Base-by-base conservation (phyloP, 805 yeast genomes). In the Wickerhamomyces bisporus region DNA sequence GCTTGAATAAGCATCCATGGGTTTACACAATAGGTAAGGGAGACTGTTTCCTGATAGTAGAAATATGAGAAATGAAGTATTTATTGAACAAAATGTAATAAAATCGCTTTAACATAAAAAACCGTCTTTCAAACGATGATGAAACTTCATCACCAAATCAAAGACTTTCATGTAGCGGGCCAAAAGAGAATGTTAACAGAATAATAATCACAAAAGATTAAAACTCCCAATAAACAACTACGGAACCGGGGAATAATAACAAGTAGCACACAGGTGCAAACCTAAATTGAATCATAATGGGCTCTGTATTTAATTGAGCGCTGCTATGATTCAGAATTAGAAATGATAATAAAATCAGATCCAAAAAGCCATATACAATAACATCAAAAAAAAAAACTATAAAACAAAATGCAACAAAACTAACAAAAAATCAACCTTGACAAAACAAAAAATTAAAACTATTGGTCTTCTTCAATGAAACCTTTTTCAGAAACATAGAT, bases 401-500 rank as follows among this genome's bases (percentile, higher is more conserved):
- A 16, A 14, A 27, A 27, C 30, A 8, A 17, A 28, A 10, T 9
- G 12, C 20, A 28, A 30, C 18, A 6, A 18, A 19, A 20, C 25
- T 6, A 16, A 28, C 6, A 5, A 16, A 19, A 30, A 30, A 9
- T 19, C 7, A 13, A 10, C 10, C 10, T 7, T 21, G 10, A 21
- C 24, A 21, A 21, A 21, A 21, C 24, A 21, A 21, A 21, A 7
- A 21, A 21, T 30, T 32, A 35, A 41, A 41, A 28, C 28, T 38
- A 30, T 34, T 20, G 34, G 30, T 81, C 89, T 66, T 81, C 85
- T 52, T 71, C 84, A 66, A 91, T 77, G 68, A 75, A 74, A 64
- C 96, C 95, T 75, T 84, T 85, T 76, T 85, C 94, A 56, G 97
- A 89, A 62, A 91, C 98, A 73, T 91, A 91, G 77, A 91, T 89